Conservation (phyloP, 2,329 filamentous ascomycete genomes). For the Aspergillus ochraceus region DNA sequence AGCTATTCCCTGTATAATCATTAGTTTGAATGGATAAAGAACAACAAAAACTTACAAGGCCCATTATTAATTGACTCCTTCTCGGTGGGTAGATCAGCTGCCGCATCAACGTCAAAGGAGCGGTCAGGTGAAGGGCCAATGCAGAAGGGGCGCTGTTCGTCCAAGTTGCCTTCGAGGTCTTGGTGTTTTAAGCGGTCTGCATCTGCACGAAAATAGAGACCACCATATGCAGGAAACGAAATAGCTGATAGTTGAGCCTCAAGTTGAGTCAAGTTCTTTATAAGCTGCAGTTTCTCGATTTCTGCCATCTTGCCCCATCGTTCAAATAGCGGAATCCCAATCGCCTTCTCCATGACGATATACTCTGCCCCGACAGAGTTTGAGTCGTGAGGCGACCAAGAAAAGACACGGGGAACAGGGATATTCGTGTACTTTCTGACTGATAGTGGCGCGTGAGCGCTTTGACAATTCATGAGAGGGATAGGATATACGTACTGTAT, state of each 20-base stretch:
- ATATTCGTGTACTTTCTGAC: too few relatives aligned
- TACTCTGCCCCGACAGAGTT: conserved; percentile 27
- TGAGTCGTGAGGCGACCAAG: too few relatives aligned
- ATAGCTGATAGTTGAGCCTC: conserved; percentile 24
- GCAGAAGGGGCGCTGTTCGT: conserved; percentile 15
- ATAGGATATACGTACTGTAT: conserved; percentile 19
- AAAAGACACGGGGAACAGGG: too few relatives aligned
- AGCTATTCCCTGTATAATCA: conserved; percentile 13
- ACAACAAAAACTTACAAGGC: conserved; percentile 14
- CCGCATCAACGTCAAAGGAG: conserved; percentile 9
- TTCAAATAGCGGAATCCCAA: conserved; percentile 32
- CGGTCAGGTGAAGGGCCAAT: conserved; percentile 22
- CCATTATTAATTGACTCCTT: conserved; percentile 7
- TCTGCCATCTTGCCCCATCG: conserved; percentile 24
- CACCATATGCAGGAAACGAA: conserved; percentile 25
- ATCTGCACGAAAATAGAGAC: conserved; percentile 23
- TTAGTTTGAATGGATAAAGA: conserved; percentile 8
- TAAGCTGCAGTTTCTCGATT: conserved; percentile 21
- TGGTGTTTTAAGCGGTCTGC: neutral
- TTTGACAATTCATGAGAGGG: neutral
- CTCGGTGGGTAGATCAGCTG: neutral
- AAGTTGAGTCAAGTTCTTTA: conserved; percentile 21
- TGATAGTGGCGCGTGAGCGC: neutral
- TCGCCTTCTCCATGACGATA: conserved; percentile 42
- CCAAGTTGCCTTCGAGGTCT: conserved; percentile 12